phyloP scores from a whole-genome alignment of 1,284 basidiomycete genomes.

The Ceratobasidium sp. region DNA sequence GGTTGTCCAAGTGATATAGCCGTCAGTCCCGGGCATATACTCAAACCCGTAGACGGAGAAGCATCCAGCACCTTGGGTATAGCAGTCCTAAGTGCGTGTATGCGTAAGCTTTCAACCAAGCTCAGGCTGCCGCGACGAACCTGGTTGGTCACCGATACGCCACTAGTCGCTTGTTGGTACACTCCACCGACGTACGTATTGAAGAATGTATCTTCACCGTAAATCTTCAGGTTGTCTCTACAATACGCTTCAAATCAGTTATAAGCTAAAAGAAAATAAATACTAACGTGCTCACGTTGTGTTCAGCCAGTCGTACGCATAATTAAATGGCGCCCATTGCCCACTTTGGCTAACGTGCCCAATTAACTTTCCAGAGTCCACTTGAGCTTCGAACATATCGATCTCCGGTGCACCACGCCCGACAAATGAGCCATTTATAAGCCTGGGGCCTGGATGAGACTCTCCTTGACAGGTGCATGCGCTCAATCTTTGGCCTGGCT shows the following conservation, averaged over 20 bases:
- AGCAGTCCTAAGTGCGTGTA: slow-evolving; percentile 21
- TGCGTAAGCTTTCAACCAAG: neutral
- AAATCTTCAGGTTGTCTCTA: slow-evolving; percentile 29
- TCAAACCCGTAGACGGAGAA: slow-evolving; percentile 76
- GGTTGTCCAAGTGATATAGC: slow-evolving; percentile 88
- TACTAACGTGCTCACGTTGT: slow-evolving; percentile 19
- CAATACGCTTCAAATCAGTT: neutral
- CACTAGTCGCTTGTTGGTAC: slow-evolving; percentile 76
- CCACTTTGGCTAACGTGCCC: slow-evolving; percentile 51
- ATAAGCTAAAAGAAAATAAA: neutral
- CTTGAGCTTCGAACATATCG: slow-evolving; percentile 81
- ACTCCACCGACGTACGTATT: slow-evolving; percentile 70
- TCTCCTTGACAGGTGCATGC: slow-evolving; percentile 59
- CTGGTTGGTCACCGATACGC: slow-evolving; percentile 64
- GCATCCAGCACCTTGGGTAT: slow-evolving; percentile 54
- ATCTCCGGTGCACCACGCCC: slow-evolving; percentile 90
- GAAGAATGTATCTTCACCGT: slow-evolving; percentile 58
- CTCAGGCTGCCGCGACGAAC: slow-evolving; percentile 58
- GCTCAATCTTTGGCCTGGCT: slow-evolving; percentile 65
- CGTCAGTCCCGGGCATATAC: slow-evolving; percentile 68
- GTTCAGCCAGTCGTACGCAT: slow-evolving; percentile 54
- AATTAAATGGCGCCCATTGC: slow-evolving; percentile 52
- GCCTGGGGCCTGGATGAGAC: slow-evolving; percentile 62
- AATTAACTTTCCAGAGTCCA: slow-evolving; percentile 49
- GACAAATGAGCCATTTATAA: slow-evolving; percentile 51